phyloP scores from a whole-genome alignment of 2,329 filamentous ascomycete genomes.

The Claviceps purpurea region DNA sequence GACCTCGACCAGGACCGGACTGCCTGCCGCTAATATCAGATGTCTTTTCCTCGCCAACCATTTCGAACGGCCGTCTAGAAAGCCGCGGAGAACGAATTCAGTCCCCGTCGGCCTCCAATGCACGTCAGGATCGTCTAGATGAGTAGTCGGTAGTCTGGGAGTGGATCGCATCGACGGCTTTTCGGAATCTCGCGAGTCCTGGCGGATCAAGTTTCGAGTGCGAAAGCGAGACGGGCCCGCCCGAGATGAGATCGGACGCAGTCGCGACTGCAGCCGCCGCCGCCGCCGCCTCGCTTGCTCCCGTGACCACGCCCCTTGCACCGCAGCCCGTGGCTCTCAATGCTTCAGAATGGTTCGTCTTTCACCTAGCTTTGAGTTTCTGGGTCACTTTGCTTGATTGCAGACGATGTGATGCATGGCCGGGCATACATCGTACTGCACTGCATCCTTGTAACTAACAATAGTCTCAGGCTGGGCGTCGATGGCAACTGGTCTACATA shows the following conservation, averaged over 20 bases:
- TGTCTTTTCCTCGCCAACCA: neutral
- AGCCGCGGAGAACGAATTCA: neutral
- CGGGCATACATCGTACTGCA: neutral
- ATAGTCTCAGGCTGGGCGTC: slow-evolving; percentile 39
- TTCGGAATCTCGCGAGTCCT: neutral
- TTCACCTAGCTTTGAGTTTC: neutral
- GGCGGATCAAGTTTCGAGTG: neutral
- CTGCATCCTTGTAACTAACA: neutral
- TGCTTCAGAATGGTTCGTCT: slow-evolving; percentile 11
- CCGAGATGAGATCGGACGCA: slow-evolving; percentile 6
- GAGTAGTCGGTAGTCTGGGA: neutral
- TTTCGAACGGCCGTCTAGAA: slow-evolving; percentile 1
- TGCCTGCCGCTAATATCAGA: neutral
- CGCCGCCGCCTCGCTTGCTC: slow-evolving; percentile 1
- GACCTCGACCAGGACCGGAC: neutral
- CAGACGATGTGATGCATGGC: neutral
- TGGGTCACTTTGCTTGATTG: neutral
- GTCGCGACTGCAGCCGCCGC: slow-evolving; percentile 3
- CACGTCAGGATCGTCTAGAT: neutral
- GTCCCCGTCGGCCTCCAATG: slow-evolving; percentile 1
- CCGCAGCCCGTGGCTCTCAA: slow-evolving; percentile 10
- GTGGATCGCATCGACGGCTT: neutral
- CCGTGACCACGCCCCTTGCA: neutral
- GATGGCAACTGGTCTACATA: slow-evolving; percentile 65
- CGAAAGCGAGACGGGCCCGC: neutral